Evolutionary conservation across 306 rosid species (phyloP).

Genomic region (Castanea mollissima): DNA sequence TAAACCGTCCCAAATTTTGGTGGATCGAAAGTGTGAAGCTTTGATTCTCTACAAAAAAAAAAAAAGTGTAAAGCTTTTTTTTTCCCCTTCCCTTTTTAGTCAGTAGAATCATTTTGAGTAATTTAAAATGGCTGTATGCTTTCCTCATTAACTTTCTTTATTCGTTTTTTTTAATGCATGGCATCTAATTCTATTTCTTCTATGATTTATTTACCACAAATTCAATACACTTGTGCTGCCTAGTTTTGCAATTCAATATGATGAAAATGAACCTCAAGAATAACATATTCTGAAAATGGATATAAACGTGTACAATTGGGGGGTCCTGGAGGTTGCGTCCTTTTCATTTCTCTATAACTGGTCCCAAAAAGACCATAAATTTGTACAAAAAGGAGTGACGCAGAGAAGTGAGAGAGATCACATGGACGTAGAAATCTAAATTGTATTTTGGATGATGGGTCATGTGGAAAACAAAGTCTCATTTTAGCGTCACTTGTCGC

Average conservation of each 20-base stretch:
- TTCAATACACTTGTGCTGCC: neutral
- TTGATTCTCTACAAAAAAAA: no score
- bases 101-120: no score
- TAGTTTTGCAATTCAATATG: neutral
- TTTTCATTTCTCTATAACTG: neutral
- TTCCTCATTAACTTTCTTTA: no score
- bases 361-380: neutral
- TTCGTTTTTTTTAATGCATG: no score
- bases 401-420: conserved; percentile 1
- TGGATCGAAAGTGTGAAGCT: no score
- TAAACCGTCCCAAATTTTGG: no score
- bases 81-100: no score
- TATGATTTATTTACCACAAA: no score
- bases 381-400: neutral
- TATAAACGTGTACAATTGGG: neutral
- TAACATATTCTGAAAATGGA: neutral
- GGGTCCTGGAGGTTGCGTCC: neutral
- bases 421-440: conserved; percentile 4
- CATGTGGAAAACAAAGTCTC: neutral
- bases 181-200: no score
- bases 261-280: neutral
- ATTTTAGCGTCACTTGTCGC: neutral
- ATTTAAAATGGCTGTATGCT: no score
- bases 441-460: neutral
- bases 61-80: no score